Evolutionary conservation across 1,139 yeast species (phyloP), one percentile per base, ranked within the genome.

Genomic region (Suhomyces guaymorum): DNA sequence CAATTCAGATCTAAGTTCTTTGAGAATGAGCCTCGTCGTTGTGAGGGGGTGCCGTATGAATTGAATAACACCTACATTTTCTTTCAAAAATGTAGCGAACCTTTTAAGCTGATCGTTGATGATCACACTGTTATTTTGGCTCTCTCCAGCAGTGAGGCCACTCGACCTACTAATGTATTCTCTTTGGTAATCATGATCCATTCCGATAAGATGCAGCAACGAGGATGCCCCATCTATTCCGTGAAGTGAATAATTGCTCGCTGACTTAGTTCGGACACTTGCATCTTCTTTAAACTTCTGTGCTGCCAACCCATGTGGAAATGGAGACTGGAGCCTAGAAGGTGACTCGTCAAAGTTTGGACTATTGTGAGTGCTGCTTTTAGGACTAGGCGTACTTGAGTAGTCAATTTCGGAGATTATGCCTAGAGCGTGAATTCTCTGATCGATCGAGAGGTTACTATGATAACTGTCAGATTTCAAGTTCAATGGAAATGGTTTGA

Each of bases 201-300:
- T 30, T 19, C 44, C 33, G 7, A 39, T 35, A 20, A 44, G 17
- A n/a, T 37, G 32, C 21, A 37, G 35, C 13, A 42, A 29, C 9
- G 49, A 25, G 11, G 55, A 51, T 4, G 44, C 30, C 20, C 38
- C 37, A 1, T 55, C 54, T 11, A 50, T 12, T 7, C 58, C 57
- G 37, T 51, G 57, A 7, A 52, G 37, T 1, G 56, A 51, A 16
- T 23, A 29, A 5, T 14, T 21, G 7, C 23, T 12, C 8, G 9
- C 11, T 4, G 25, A 15, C 12, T 14, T 11, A 5, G n/a, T 12
- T 7, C 5, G 25, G 15, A 5, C 4, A 23, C 7, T 8, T 6
- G 8, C 19, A 17, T 17, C 8, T n/a, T n/a, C n/a, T n/a, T n/a
- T n/a, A n/a, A n/a, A n/a, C n/a, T n/a, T n/a, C n/a, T n/a, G n/a